Conservation (phyloP, 331 rosid species). For the Prunus yedoensis region DNA sequence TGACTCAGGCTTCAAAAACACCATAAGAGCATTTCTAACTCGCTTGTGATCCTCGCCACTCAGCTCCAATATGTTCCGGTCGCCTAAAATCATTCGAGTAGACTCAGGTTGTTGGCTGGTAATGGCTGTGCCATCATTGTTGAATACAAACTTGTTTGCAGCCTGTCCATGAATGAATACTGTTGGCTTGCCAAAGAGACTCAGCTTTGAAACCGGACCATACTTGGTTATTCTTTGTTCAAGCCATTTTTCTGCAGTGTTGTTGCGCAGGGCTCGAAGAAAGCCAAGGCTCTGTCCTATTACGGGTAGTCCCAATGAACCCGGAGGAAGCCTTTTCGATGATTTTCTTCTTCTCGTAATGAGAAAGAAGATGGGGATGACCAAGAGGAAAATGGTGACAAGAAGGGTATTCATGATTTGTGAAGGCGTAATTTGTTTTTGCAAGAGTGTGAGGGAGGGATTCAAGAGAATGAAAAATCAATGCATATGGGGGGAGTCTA, state of each 20-base stretch:
- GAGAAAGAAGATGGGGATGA: slow-evolving; percentile 42
- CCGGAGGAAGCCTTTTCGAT: slow-evolving; percentile 56
- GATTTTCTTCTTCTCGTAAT: slow-evolving; percentile 33
- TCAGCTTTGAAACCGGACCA: slow-evolving; percentile 67
- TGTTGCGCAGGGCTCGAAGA: slow-evolving; percentile 54
- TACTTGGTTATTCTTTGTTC: slow-evolving; percentile 45
- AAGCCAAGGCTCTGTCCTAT: slow-evolving; percentile 62
- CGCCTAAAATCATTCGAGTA: slow-evolving; percentile 51
- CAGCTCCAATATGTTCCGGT: slow-evolving; percentile 44
- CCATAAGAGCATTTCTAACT: slow-evolving; percentile 55
- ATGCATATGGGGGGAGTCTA: background rate
- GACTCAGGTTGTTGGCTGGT: slow-evolving; percentile 48
- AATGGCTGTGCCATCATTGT: slow-evolving; percentile 19
- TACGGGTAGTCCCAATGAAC: slow-evolving; percentile 67
- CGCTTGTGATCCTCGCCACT: slow-evolving; percentile 59
- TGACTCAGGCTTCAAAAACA: slow-evolving; percentile 77
- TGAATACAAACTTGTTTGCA: slow-evolving; percentile 64
- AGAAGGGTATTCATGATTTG: slow-evolving; percentile 41
- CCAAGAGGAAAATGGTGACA: slow-evolving; percentile 30
- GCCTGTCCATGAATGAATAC: slow-evolving; percentile 64
- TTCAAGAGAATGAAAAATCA: background rate
- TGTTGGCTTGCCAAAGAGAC: slow-evolving; percentile 70
- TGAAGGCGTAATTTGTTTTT: background rate
- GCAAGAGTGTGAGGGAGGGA: background rate
- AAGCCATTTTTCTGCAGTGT: slow-evolving; percentile 64